Conservation (phyloP, 805 yeast species). For the Dipodascus geniculatus region DNA sequence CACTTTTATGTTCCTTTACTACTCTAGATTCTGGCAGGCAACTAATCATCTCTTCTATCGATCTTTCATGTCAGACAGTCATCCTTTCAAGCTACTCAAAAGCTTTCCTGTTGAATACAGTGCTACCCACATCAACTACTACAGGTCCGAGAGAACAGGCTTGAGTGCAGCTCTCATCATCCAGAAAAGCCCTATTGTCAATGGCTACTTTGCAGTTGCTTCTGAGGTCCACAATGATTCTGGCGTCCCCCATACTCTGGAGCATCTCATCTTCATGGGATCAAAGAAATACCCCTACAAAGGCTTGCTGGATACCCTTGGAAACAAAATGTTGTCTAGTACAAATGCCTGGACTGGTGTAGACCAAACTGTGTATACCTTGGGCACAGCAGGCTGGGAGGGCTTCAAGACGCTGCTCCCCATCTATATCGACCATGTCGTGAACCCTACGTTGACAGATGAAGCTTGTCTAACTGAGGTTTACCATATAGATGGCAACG, state of each 20-base stretch:
- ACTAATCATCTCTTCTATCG: not conserved
- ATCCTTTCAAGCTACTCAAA: not conserved
- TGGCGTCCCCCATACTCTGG: constrained; percentile 93
- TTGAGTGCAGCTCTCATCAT: constrained; percentile 66
- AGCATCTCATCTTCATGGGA: constrained; percentile 92
- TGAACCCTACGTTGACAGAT: constrained; percentile 77
- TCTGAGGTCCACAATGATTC: constrained; percentile 80
- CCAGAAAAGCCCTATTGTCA: constrained; percentile 73
- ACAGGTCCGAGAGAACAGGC: constrained; percentile 73
- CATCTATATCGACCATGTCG: constrained; percentile 76
- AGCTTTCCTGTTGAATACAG: not conserved
- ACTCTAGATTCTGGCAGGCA: not conserved
- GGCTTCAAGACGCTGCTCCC: constrained; percentile 81
- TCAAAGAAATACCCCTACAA: constrained; percentile 80
- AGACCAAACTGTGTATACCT: constrained; percentile 89
- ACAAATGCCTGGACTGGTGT: constrained; percentile 97
- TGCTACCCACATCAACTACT: constrained; percentile 31
- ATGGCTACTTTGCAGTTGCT: constrained; percentile 93
- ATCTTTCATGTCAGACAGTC: not conserved
- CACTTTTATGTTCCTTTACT: not conserved
- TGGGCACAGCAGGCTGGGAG: constrained; percentile 92
- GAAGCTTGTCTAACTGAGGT: constrained; percentile 91
- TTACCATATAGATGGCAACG: constrained; percentile 84
- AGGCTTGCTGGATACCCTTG: constrained; percentile 78
- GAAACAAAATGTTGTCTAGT: constrained; percentile 69